Conservation (phyloP, 2,329 filamentous ascomycete species). For the Fusarium virguliforme region DNA sequence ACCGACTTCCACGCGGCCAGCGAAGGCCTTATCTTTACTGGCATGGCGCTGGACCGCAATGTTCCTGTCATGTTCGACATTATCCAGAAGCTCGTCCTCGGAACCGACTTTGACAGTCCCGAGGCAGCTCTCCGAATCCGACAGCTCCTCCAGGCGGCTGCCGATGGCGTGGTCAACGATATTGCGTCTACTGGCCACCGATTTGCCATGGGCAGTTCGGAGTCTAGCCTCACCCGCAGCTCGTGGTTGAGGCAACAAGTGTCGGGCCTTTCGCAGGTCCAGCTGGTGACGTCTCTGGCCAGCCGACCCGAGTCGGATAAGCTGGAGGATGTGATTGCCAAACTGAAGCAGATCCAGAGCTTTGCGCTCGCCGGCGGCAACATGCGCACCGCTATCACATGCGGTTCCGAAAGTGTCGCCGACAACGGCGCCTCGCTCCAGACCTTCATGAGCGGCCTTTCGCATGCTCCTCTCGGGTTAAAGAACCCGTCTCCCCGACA, state of each 20-base stretch:
- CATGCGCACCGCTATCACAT: slow-evolving; percentile 88
- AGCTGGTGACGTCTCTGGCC: slow-evolving; percentile 85
- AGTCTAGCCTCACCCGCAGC: slow-evolving; percentile 81
- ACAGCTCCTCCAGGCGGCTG: slow-evolving; percentile 87
- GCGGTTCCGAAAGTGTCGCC: slow-evolving; percentile 80
- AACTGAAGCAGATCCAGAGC: slow-evolving; percentile 88
- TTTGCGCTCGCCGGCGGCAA: slow-evolving; percentile 80
- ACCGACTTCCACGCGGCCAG: slow-evolving; percentile 78
- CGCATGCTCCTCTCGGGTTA: slow-evolving; percentile 59
- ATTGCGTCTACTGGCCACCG: slow-evolving; percentile 92
- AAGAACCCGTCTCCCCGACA: slow-evolving; percentile 52
- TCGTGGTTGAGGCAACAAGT: slow-evolving; percentile 86
- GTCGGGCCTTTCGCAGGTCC: slow-evolving; percentile 91
- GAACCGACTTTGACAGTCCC: slow-evolving; percentile 90
- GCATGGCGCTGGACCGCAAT: slow-evolving; percentile 91
- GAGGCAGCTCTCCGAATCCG: slow-evolving; percentile 87
- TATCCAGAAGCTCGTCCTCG: slow-evolving; percentile 82
- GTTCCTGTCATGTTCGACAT: slow-evolving; percentile 93
- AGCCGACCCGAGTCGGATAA: slow-evolving; percentile 79
- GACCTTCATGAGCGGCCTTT: slow-evolving; percentile 73
- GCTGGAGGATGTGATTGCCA: slow-evolving; percentile 82
- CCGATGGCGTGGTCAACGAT: slow-evolving; percentile 91
- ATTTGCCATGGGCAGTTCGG: slow-evolving; percentile 87
- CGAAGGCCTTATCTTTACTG: slow-evolving; percentile 88
- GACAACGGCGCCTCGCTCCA: slow-evolving; percentile 81